Evolutionary conservation across 495 filamentous ascomycete species (phyloP).

Genomic region (Penicillium cataractarum): DNA sequence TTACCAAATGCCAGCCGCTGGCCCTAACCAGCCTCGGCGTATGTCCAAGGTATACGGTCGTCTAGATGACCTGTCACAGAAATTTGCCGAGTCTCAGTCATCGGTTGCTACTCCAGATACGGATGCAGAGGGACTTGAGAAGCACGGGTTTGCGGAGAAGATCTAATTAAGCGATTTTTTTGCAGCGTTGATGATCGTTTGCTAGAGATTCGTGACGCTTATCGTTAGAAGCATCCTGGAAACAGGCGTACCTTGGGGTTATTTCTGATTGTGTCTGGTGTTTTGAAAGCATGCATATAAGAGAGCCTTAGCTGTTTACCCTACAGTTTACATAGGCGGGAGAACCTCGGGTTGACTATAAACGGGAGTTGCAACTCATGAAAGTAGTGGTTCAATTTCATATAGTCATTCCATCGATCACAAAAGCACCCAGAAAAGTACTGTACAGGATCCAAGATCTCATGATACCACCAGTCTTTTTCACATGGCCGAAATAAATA

Average conservation of each 20-base stretch:
- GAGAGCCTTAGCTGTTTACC: conserved; percentile 5
- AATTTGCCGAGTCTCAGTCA: conserved; percentile 54
- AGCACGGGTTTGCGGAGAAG: conserved; percentile 65
- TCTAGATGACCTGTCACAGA: conserved; percentile 54
- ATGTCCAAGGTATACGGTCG: conserved; percentile 68
- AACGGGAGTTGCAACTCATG: neutral
- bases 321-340: neutral
- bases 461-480: conserved; percentile 25
- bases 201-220: neutral
- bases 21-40: conserved; percentile 64
- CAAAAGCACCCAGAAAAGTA: conserved; percentile 24
- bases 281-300: conserved; percentile 7
- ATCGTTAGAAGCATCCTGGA: conserved; percentile 18
- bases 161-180: conserved; percentile 11
- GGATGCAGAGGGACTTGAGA: conserved; percentile 56
- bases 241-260: conserved; percentile 11
- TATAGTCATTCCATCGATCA: conserved; percentile 22
- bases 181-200: neutral
- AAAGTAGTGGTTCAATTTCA: conserved; percentile 6
- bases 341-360: neutral
- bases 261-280: neutral
- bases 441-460: conserved; percentile 33
- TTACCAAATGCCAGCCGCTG: conserved; percentile 76
- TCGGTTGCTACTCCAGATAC: conserved; percentile 52
- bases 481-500: conserved; percentile 13